phyloP scores from a whole-genome alignment of 495 filamentous ascomycete species.

The Stereocaulon alpinum region DNA sequence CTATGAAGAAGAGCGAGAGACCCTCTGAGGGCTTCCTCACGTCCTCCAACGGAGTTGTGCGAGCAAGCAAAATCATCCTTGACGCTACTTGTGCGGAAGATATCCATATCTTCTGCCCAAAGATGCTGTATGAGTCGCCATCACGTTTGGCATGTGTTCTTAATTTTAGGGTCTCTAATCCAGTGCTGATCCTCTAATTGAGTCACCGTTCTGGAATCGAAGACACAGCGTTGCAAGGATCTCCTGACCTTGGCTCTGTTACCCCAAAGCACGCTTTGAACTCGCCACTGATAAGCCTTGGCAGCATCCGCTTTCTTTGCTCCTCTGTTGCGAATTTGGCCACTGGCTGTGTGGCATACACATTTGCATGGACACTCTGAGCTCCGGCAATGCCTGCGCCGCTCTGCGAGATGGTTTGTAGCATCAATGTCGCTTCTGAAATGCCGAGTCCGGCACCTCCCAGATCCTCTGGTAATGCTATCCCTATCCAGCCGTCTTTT shows the following conservation, averaged over 20 bases:
- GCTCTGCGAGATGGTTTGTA: slow-evolving; percentile 69
- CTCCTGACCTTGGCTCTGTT: slow-evolving; percentile 32
- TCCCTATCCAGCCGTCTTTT: slow-evolving; percentile 75
- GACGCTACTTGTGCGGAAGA: slow-evolving; percentile 65
- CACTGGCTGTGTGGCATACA: slow-evolving; percentile 70
- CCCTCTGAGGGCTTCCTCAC: slow-evolving; percentile 57
- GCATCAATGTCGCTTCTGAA: slow-evolving; percentile 75
- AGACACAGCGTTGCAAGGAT: neutral
- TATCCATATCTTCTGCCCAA: slow-evolving; percentile 78
- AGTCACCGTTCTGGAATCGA: neutral
- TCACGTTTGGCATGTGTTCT: slow-evolving; percentile 46
- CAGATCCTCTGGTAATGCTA: slow-evolving; percentile 60
- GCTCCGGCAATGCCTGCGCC: slow-evolving; percentile 72
- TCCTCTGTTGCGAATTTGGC: slow-evolving; percentile 55
- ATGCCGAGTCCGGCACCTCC: slow-evolving; percentile 69
- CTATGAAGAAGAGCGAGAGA: slow-evolving; percentile 67
- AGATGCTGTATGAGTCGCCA: slow-evolving; percentile 48
- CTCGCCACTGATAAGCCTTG: slow-evolving; percentile 56
- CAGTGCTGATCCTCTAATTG: slow-evolving; percentile 42
- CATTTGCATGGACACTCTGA: slow-evolving; percentile 65
- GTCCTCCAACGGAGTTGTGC: slow-evolving; percentile 58
- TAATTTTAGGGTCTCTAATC: slow-evolving; percentile 62
- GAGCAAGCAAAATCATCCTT: slow-evolving; percentile 69
- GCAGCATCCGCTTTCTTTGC: slow-evolving; percentile 51
- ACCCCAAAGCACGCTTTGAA: slow-evolving; percentile 67